Base-by-base conservation (phyloP, 768 basidiomycete species). In the Cystofilobasidium capitatum region DNA sequence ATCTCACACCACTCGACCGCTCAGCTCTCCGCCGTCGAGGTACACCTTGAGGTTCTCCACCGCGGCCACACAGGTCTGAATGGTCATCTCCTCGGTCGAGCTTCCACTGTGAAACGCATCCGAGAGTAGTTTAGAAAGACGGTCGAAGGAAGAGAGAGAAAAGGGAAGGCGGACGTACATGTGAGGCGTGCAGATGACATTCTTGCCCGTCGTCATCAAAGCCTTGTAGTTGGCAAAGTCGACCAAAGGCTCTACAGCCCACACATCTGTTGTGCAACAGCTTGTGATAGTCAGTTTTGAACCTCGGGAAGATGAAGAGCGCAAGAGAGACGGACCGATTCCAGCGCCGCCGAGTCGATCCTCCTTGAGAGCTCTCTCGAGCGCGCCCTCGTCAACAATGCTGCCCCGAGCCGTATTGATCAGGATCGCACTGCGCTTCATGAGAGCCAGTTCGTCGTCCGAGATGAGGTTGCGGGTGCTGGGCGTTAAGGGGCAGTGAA, bases 341-440 rank as follows among this genome's bases (percentile, higher is more conserved):
- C 45, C 60, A 8, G 51, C 66, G 12, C 66, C 66, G 14, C 51
- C 66, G 17, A 68, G 33, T 16, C 37, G 16, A 13, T 60, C 54
- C 37, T 79, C 72, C 67, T 79, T 74, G 66, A 86, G 71, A 1
- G 78, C 79, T 6, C 82, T 74, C 17, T 86, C 69, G 35, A 88
- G 72, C 0, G 82, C 86, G 0, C 58, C 69, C 71, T 87, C 86
- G 65, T 87, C 82, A 6, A 88, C 81, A 29, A 88, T 74, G 1
- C 85, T 84, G 0, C 86, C 87, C 64, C 86, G 76, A 1, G 84
- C 84, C 0, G 85, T 85, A 71, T 87, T 88, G 73, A 87, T 81
- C 60, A 87, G 78, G 71, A 84, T 79, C 0, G 85, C 82, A 3
- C 82, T 79, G 0, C 80, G 76, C 72, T 86, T 85, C 82, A 88